Base-by-base conservation (phyloP, 306 rosid species). In the Psophocarpus tetragonolobus region DNA sequence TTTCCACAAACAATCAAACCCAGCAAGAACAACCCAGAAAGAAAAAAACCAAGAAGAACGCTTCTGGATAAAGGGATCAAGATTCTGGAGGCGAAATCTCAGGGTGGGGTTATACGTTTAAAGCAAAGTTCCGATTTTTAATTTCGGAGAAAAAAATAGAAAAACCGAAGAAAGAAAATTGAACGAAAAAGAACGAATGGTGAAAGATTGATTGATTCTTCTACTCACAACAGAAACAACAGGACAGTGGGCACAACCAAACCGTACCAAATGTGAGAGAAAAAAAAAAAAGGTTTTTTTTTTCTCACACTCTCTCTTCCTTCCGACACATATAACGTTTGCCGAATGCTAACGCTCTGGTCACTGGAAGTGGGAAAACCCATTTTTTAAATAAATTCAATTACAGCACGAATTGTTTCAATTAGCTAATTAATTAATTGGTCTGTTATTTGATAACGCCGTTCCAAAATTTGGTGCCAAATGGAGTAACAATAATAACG, bases 11-110 rank as follows among this genome's bases (percentile, higher is more conserved):
- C 7, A 13, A 56, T 0, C 15, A 13, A 21, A 11, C 21, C 6
- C 20, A 54, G 26, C 66, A 26, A 35, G 39, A 78, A 68, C 50
- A 71, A 33, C 72, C 76, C 79, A 54, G 30, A 78, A 14, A 23
- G 47, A 47, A 47, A 29, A 23, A 62, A 48, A 24, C 44, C 56
- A 67, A 62, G 1, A 18, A 13, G 24, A n/a, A 10, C 5, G 14
- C 18, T 24, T 50, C 8, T 58, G 51, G 69, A 30, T 18, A 2
- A 41, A 75, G 66, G 45, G 66, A 23, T 68, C 48, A 74, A 60
- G 82, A 79, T 56, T 77, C 71, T 24, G 24, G 70, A 76, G 76
- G 74, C 69, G 80, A 76, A 84, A 84, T 82, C 50, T 68, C 48
- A 29, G 78, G 77, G 63, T 45, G 68, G 75, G 73, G 51, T 75